These are phyloP conservation scores for Aspergillus sp. DNA, from an alignment of 2,329 filamentous ascomycete genomes.

Conservation along the genomic window DNA sequence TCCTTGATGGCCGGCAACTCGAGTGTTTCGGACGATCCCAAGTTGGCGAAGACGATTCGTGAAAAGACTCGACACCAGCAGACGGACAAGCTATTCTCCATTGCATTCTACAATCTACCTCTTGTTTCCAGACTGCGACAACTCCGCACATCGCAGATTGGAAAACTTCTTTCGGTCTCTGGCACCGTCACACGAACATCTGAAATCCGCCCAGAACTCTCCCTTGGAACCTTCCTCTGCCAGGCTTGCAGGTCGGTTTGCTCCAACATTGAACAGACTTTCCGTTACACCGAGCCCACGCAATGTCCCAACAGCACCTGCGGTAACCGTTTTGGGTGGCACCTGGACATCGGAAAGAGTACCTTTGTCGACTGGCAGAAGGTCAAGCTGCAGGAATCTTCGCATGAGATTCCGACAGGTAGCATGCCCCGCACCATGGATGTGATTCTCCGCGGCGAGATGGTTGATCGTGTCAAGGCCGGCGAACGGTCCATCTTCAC, in stretches of 20 bases:
- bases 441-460: constrained; percentile 92
- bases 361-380: constrained; percentile 99
- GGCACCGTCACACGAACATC: constrained; percentile 96
- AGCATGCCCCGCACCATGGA: constrained; percentile 99
- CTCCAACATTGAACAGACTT: constrained; percentile 93
- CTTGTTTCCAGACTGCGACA: constrained; percentile 84
- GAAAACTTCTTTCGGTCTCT: constrained; percentile 91
- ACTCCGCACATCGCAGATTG: constrained; percentile 86
- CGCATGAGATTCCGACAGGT: constrained; percentile 94
- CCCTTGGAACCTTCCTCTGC: constrained; percentile 88
- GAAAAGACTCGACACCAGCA: constrained; percentile 87
- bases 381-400: constrained; percentile 97
- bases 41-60: constrained; percentile 56
- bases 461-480: constrained; percentile 95
- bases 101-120: constrained; percentile 92
- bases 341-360: constrained; percentile 93
- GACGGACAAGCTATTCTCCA: constrained; percentile 92
- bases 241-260: constrained; percentile 83
- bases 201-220: constrained; percentile 92
- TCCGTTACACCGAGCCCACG: constrained; percentile 94
- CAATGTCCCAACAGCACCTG: constrained; percentile 90
- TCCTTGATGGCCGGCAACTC: constrained; percentile 62
- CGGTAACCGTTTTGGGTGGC: constrained; percentile 89
- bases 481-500: constrained; percentile 99
- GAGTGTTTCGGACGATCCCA: constrained; percentile 65